These are phyloP conservation scores for Monosporozyma yasuniensis DNA, from an alignment of 805 yeast species.

Conservation along the genomic window DNA sequence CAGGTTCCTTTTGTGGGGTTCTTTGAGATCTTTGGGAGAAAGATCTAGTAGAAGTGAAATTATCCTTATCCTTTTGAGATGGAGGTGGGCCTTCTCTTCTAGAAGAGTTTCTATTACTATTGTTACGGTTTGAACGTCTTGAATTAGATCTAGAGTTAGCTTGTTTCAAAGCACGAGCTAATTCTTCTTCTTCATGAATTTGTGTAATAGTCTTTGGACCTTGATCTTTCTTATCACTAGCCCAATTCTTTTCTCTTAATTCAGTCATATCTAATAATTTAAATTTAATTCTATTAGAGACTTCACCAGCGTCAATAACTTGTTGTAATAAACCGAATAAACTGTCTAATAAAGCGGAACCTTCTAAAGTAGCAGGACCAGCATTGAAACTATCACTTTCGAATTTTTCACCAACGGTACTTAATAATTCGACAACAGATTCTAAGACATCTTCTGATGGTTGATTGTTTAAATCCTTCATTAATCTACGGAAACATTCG, in stretches of 20 bases:
- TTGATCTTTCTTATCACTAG: conserved; percentile 48
- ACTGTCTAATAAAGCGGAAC: conserved; percentile 43
- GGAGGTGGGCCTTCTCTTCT: conserved; percentile 20
- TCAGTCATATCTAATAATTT: conserved; percentile 85
- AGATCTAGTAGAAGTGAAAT: conserved; percentile 26
- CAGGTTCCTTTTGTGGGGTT: conserved; percentile 11
- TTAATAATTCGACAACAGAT: conserved; percentile 72
- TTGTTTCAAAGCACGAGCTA: conserved; percentile 38
- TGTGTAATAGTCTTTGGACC: conserved; percentile 93
- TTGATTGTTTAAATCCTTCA: conserved; percentile 40
- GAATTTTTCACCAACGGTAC: conserved; percentile 74
- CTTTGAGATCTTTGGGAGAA: conserved; percentile 25
- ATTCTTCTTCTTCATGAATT: conserved; percentile 79
- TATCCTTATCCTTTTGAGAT: conserved; percentile 18
- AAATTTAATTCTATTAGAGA: conserved; percentile 75
- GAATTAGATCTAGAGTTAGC: conserved; percentile 41
- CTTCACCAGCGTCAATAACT: conserved; percentile 43
- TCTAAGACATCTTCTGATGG: conserved; percentile 90
- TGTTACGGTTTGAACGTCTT: conserved; percentile 3
- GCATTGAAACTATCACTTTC: conserved; percentile 34
- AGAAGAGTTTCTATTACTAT: conserved; percentile 15
- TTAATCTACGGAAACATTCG: conserved; percentile 56
- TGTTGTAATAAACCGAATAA: conserved; percentile 49
- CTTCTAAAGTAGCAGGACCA: conserved; percentile 31
- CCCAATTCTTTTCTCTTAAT: conserved; percentile 62